Conservation (phyloP, 257 asterid genomes). For the Handroanthus guayacan region DNA sequence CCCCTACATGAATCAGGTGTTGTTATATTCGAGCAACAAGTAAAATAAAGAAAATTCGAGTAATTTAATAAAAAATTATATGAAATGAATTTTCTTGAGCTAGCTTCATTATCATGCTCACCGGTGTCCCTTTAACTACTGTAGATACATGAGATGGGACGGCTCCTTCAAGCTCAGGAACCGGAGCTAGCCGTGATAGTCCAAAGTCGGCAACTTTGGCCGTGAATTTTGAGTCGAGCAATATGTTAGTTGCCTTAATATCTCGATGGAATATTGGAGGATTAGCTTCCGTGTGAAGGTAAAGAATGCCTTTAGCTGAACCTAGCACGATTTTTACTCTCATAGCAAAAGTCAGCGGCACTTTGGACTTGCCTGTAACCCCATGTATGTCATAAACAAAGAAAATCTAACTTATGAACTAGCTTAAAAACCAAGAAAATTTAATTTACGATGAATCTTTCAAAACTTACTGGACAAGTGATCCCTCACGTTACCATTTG, state of each 20-base stretch:
- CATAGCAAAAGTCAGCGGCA: slow-evolving; percentile 65
- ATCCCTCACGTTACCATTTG: slow-evolving; percentile 88
- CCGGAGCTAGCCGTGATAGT: slow-evolving; percentile 88
- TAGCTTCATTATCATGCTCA: slow-evolving; percentile 42
- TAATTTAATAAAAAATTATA: not conserved
- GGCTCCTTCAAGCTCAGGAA: slow-evolving; percentile 81
- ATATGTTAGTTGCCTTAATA: slow-evolving; percentile 91
- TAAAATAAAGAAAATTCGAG: not conserved
- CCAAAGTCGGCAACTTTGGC: slow-evolving; percentile 99
- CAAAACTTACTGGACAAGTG: slow-evolving; percentile 68
- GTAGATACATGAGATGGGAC: slow-evolving; percentile 86
- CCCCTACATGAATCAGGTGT: slow-evolving; percentile 61
- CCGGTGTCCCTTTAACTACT: slow-evolving; percentile 98
- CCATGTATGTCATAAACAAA: too few relatives aligned
- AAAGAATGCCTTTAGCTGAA: slow-evolving; percentile 90
- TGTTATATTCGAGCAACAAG: not conserved
- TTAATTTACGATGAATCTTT: too few relatives aligned
- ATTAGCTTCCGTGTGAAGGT: slow-evolving; percentile 95
- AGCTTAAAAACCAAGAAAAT: too few relatives aligned
- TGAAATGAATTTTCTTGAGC: not conserved
- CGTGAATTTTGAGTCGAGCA: slow-evolving; percentile 70
- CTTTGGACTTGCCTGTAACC: slow-evolving; percentile 66
- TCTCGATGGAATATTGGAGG: slow-evolving; percentile 99
- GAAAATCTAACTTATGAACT: too few relatives aligned
- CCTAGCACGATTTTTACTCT: slow-evolving; percentile 80